These are phyloP conservation scores for Lipomyces orientalis DNA, from an alignment of 805 yeast species.

Conservation along the genomic window DNA sequence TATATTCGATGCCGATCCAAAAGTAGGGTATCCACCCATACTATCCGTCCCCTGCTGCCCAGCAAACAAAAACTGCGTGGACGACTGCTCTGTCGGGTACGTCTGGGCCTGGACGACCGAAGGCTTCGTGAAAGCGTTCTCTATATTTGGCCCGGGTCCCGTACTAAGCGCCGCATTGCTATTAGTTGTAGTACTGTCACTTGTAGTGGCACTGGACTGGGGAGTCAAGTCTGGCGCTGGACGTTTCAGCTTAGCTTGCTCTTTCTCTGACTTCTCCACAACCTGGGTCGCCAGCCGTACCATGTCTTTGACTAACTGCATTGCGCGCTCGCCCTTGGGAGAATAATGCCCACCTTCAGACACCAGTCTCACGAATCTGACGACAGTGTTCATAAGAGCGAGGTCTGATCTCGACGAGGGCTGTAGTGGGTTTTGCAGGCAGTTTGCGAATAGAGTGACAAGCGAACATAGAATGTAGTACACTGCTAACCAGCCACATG, in stretches of 20 bases:
- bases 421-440: slow-evolving; percentile 37
- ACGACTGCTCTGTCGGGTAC: background rate
- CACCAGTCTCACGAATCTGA: slow-evolving; percentile 20
- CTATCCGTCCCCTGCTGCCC: background rate
- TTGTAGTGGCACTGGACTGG: background rate
- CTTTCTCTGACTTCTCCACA: slow-evolving; percentile 22
- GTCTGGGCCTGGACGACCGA: background rate
- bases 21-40: background rate
- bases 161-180: background rate
- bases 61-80: background rate
- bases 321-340: background rate
- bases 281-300: slow-evolving; percentile 13
- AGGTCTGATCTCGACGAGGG: slow-evolving; percentile 37
- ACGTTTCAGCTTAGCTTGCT: background rate
- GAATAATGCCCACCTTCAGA: background rate
- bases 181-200: background rate
- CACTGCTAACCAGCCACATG: slow-evolving; percentile 32
- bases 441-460: slow-evolving; percentile 35
- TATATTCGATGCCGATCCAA: background rate
- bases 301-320: slow-evolving; percentile 11
- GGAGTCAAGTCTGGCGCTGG: background rate
- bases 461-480: slow-evolving; percentile 29
- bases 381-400: slow-evolving; percentile 31
- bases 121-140: background rate
- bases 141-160: background rate